Conservation (phyloP, 2,329 filamentous ascomycete species). For the Pezizomycotina sp. region DNA sequence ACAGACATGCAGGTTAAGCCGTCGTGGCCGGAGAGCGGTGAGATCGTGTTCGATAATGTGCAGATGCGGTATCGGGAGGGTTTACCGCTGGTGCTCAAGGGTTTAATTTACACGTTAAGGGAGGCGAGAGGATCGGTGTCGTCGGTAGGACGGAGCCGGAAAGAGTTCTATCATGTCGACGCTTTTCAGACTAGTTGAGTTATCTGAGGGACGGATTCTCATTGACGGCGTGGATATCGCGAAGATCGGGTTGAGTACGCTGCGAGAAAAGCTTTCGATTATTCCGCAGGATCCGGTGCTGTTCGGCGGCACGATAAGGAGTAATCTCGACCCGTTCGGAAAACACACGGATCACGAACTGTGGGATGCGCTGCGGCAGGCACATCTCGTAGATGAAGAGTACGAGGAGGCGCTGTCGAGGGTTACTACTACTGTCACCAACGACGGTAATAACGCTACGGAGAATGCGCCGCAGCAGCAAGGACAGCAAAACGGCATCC, state of each 20-base stretch:
- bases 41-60: conserved; percentile 59
- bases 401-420: conserved; percentile 2
- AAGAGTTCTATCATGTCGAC: conserved; percentile 74
- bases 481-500: conserved; percentile 31
- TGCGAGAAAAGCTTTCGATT: conserved; percentile 61
- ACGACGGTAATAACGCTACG: conserved; percentile 21
- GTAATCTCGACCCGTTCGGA: conserved; percentile 64
- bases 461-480: conserved; percentile 22
- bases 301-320: conserved; percentile 63
- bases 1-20: conserved; percentile 49
- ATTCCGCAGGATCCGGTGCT: conserved; percentile 75
- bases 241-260: conserved; percentile 55
- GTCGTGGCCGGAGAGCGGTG: conserved; percentile 72
- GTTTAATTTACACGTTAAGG: conserved; percentile 52
- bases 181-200: conserved; percentile 58
- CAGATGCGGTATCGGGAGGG: conserved; percentile 62
- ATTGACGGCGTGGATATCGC: conserved; percentile 55
- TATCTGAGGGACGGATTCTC: conserved; percentile 44
- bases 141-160: conserved; percentile 65
- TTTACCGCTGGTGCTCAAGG: conserved; percentile 58
- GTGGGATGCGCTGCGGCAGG: conserved; percentile 61
- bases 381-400: conserved; percentile 44
- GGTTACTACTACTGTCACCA: conserved; percentile 2
- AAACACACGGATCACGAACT: conserved; percentile 63
- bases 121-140: conserved; percentile 65